phyloP scores from a whole-genome alignment of 2,329 filamentous ascomycete species.

The Xylaria sp. region DNA sequence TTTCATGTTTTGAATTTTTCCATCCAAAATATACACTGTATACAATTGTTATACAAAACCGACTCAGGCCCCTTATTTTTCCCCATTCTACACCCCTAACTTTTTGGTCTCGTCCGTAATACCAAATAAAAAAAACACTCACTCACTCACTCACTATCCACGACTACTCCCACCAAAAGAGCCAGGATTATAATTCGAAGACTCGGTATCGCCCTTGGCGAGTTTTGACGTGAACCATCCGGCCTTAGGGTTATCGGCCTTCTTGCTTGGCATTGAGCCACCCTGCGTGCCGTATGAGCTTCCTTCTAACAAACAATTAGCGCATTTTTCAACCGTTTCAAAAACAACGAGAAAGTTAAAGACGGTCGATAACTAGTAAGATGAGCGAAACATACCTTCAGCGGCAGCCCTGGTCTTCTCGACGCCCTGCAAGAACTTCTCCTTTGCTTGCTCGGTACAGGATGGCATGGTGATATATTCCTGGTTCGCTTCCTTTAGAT shows the following conservation, averaged over 20 bases:
- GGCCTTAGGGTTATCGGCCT: constrained; percentile 28
- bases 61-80: neutral
- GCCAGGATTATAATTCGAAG: constrained; percentile 26
- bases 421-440: constrained; percentile 25
- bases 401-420: constrained; percentile 27
- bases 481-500: neutral
- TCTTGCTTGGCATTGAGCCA: constrained; percentile 8
- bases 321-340: neutral
- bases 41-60: neutral
- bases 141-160: constrained; percentile 1
- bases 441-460: constrained; percentile 20
- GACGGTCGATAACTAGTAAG: neutral
- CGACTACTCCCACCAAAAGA: constrained; percentile 18
- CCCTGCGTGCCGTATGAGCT: constrained; percentile 5
- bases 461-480: constrained; percentile 16
- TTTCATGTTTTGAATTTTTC: neutral
- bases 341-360: neutral
- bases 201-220: constrained; percentile 24
- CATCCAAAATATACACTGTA: neutral
- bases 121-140: neutral
- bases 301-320: neutral
- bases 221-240: constrained; percentile 20
- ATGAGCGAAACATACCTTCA: constrained; percentile 7
- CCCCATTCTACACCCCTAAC: neutral
- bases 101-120: too few relatives aligned